Percentiles rank a stretch among this genome's conserved stretches.
Conservation (phyloP, 805 yeast genomes). For the Lachancea kluyveri region DNA sequence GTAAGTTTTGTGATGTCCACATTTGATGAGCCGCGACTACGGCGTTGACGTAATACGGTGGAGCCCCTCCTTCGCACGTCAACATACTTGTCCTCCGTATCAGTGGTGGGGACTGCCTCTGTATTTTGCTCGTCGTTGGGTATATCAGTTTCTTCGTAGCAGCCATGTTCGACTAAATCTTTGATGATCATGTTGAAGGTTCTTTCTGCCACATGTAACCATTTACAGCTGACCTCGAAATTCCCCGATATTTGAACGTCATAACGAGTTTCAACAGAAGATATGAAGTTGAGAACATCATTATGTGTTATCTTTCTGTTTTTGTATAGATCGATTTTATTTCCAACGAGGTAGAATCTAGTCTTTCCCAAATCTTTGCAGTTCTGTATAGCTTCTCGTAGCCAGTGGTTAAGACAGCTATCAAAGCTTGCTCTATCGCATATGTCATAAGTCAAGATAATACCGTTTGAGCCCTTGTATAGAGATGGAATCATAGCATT, state of each 20-base stretch:
- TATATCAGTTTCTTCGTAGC: constrained; percentile 32
- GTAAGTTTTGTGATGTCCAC: constrained; percentile 7
- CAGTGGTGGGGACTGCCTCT: no score
- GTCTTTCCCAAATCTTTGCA: constrained; percentile 25
- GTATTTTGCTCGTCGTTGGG: no score
- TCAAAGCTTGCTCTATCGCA: constrained; percentile 34
- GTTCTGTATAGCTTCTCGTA: constrained; percentile 36
- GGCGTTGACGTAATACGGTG: no score
- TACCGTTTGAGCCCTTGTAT: constrained; percentile 42
- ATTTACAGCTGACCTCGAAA: constrained; percentile 43
- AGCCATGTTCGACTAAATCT: constrained; percentile 36
- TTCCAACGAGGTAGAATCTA: constrained; percentile 41
- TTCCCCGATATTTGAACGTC: constrained; percentile 35
- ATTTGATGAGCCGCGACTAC: no score
- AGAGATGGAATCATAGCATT: constrained; percentile 39
- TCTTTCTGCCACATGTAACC: constrained; percentile 33
- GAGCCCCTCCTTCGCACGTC: no score
- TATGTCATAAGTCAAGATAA: constrained; percentile 39
- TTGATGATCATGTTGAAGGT: constrained; percentile 35
- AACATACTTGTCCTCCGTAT: no score
- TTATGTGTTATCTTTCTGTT: constrained; percentile 35
- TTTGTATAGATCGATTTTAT: constrained; percentile 35
- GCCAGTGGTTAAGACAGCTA: constrained; percentile 36
- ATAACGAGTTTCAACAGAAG: constrained; percentile 27
- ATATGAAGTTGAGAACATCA: constrained; percentile 32